Evolutionary conservation across 2,329 filamentous ascomycete species (phyloP).

Genomic region (Colletotrichum acutatum): DNA sequence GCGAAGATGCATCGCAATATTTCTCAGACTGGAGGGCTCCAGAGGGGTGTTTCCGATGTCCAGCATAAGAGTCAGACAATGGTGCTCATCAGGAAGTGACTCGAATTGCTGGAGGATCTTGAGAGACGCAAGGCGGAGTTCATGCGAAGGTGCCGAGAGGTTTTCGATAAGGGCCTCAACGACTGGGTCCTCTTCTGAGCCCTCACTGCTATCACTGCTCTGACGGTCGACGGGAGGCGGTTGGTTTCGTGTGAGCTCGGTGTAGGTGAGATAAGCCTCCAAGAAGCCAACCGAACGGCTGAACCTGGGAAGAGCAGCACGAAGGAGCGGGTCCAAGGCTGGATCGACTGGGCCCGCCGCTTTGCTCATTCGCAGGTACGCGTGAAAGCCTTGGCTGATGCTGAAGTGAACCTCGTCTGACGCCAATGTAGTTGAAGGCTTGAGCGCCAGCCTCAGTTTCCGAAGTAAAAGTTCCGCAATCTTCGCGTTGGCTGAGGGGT

Average conservation of each 20-base stretch:
- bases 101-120: slow-evolving; percentile 75
- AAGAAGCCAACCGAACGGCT: slow-evolving; percentile 74
- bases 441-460: slow-evolving; percentile 73
- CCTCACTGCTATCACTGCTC: slow-evolving; percentile 56
- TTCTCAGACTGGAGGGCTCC: slow-evolving; percentile 79
- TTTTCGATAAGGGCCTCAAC: slow-evolving; percentile 76
- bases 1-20: slow-evolving; percentile 86
- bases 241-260: slow-evolving; percentile 47
- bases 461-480: slow-evolving; percentile 73
- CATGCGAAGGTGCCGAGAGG: slow-evolving; percentile 79
- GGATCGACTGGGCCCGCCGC: slow-evolving; percentile 67
- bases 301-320: slow-evolving; percentile 74
- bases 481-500: slow-evolving; percentile 73
- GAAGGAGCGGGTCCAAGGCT: slow-evolving; percentile 72
- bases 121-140: slow-evolving; percentile 78
- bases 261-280: slow-evolving; percentile 69
- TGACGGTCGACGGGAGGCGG: slow-evolving; percentile 12
- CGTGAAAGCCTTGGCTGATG: slow-evolving; percentile 78
- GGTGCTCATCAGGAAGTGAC: slow-evolving; percentile 57
- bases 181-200: slow-evolving; percentile 65
- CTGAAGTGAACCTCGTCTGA: slow-evolving; percentile 78
- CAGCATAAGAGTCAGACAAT: slow-evolving; percentile 73
- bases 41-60: slow-evolving; percentile 84
- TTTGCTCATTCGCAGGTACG: slow-evolving; percentile 75
- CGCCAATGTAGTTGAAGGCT: slow-evolving; percentile 67